Percentiles rank a stretch among this genome's conserved stretches.
These are phyloP conservation scores for Candida palmyrensis DNA, from an alignment of 805 yeast genomes.

Conservation along the genomic window DNA sequence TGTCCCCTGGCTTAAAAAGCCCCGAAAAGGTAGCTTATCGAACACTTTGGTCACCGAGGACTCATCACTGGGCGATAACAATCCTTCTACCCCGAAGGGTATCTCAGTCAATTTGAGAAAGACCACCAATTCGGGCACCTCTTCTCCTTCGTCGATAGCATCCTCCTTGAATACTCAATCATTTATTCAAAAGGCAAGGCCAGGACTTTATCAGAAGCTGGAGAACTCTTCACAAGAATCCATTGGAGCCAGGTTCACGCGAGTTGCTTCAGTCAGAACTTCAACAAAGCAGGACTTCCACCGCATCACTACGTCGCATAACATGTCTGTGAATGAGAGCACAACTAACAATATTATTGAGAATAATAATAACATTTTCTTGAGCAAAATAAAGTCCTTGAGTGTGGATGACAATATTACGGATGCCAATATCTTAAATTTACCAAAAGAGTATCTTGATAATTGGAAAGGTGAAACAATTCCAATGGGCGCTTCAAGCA, in stretches of 20 bases:
- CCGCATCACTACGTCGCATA: slow-evolving; percentile 26
- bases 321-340: slow-evolving; percentile 7
- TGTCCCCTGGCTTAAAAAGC: slow-evolving; percentile 27
- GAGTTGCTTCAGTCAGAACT: slow-evolving; percentile 33
- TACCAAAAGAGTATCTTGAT: slow-evolving; percentile 28
- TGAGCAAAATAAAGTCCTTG: slow-evolving; percentile 5
- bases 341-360: slow-evolving; percentile 6
- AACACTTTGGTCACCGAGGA: background rate
- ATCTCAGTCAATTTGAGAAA: background rate
- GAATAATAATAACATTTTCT: slow-evolving; percentile 27
- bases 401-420: background rate
- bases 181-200: slow-evolving; percentile 1
- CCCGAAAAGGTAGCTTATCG: slow-evolving; percentile 2
- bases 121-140: slow-evolving; percentile 5
- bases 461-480: too few species aligned
- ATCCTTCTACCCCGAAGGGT: background rate
- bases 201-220: slow-evolving; percentile 1
- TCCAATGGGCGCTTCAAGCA: too few species aligned
- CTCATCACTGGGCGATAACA: background rate
- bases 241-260: slow-evolving; percentile 18
- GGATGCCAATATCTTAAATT: slow-evolving; percentile 20
- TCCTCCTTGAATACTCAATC: slow-evolving; percentile 2
- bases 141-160: slow-evolving; percentile 7
- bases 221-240: slow-evolving; percentile 15
- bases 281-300: slow-evolving; percentile 31